phyloP scores from a whole-genome alignment of 108 stramenopile genomes.

The Pseudonitzschia multistriata region DNA sequence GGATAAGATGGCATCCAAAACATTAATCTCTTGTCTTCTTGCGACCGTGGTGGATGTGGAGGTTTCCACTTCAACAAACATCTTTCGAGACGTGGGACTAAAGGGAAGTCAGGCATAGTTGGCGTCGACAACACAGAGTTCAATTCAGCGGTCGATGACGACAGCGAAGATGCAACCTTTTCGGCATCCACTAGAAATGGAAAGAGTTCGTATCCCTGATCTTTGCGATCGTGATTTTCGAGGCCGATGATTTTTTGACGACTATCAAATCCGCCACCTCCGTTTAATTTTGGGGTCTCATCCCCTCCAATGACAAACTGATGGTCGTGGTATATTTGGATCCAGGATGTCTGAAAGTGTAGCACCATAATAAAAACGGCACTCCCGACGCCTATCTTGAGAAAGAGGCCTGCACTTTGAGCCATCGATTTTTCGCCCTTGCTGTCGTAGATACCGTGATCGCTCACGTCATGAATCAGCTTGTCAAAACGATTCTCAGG shows the following conservation, averaged over 20 bases:
- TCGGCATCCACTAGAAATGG: not conserved
- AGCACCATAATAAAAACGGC: too few relatives aligned
- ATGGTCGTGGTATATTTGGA: too few relatives aligned
- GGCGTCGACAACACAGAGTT: not conserved
- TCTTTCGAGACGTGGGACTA: conserved; percentile 3
- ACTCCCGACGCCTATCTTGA: too few relatives aligned
- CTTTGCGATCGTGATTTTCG: not conserved
- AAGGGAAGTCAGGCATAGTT: not conserved
- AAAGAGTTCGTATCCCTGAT: not conserved
- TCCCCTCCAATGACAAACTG: not conserved
- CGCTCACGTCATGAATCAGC: too few relatives aligned
- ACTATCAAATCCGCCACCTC: too few relatives aligned
- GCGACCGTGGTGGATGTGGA: conserved; percentile 11
- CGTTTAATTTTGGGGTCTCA: not conserved
- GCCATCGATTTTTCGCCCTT: too few relatives aligned
- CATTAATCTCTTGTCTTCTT: conserved; percentile 22
- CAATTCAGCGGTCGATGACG: not conserved
- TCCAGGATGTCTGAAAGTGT: too few relatives aligned
- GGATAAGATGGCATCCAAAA: conserved; percentile 38
- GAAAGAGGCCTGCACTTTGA: too few relatives aligned
- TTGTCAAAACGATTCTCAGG: too few relatives aligned
- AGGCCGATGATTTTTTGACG: not conserved
- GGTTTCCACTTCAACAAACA: conserved; percentile 22
- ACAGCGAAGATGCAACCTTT: not conserved
- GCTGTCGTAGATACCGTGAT: too few relatives aligned